Conservation (phyloP, 257 asterid species). For the Nicotiana attenuata region DNA sequence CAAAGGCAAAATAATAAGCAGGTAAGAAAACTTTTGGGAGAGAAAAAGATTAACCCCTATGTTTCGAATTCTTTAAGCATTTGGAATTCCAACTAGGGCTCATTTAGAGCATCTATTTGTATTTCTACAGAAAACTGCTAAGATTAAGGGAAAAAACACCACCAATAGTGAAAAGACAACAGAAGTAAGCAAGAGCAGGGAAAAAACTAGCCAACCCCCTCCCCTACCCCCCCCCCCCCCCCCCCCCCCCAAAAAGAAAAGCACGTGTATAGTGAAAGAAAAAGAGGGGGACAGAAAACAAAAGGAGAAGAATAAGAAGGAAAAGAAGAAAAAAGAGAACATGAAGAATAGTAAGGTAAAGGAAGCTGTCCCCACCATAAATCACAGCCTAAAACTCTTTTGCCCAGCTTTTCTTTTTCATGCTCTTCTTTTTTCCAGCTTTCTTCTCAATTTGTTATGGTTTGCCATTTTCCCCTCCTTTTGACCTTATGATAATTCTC, state of each 20-base stretch:
- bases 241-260: background rate
- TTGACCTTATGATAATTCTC: background rate
- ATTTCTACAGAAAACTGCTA: background rate
- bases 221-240: background rate
- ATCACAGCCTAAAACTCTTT: background rate
- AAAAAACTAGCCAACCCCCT: too few species aligned
- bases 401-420: background rate
- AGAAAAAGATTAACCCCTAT: background rate
- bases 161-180: background rate
- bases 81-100: background rate
- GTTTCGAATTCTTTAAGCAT: background rate
- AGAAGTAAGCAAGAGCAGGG: background rate
- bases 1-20: background rate
- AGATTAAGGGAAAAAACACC: background rate
- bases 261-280: background rate
- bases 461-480: background rate
- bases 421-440: background rate
- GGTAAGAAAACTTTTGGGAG: background rate
- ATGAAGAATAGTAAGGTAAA: background rate
- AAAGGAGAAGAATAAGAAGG: constrained; percentile 1
- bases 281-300: background rate
- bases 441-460: background rate
- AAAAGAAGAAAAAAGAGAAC: background rate
- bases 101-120: background rate
- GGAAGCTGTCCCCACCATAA: background rate